Evolutionary conservation across 306 rosid species (phyloP).

Genomic region (Fagus sylvatica): DNA sequence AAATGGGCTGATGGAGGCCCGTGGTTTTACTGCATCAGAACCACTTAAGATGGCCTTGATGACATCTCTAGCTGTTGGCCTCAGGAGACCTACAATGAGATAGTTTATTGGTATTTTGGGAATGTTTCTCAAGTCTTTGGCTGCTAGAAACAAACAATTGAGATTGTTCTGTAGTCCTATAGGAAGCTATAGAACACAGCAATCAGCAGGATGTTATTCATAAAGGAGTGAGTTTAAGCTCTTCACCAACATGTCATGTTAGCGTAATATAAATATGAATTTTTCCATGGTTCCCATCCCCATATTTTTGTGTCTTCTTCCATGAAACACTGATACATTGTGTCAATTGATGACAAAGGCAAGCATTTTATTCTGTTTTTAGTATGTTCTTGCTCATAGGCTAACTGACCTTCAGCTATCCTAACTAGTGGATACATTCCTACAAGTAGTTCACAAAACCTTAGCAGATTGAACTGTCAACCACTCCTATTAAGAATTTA

Average conservation of each 20-base stretch:
- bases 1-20: conserved; percentile 56
- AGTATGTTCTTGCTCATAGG: neutral
- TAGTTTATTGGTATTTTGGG: conserved; percentile 30
- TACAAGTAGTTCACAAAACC: too few species aligned
- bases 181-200: conserved; percentile 7
- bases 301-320: neutral
- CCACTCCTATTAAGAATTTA: too few species aligned
- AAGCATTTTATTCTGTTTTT: neutral
- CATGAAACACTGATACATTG: neutral
- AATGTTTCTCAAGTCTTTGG: conserved; percentile 16
- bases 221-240: conserved; percentile 8
- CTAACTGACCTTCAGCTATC: neutral
- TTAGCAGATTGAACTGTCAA: too few species aligned
- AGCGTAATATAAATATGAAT: neutral
- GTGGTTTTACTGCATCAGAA: conserved; percentile 48
- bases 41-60: conserved; percentile 20
- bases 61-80: conserved; percentile 18
- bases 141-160: conserved; percentile 15
- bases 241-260: neutral
- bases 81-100: conserved; percentile 33
- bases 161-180: conserved; percentile 12
- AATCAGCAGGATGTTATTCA: conserved; percentile 6
- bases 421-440: too few species aligned
- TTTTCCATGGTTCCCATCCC: neutral
- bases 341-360: neutral